Conservation (phyloP, 2,329 filamentous ascomycete genomes). For the Sclerotinia spermophila region DNA sequence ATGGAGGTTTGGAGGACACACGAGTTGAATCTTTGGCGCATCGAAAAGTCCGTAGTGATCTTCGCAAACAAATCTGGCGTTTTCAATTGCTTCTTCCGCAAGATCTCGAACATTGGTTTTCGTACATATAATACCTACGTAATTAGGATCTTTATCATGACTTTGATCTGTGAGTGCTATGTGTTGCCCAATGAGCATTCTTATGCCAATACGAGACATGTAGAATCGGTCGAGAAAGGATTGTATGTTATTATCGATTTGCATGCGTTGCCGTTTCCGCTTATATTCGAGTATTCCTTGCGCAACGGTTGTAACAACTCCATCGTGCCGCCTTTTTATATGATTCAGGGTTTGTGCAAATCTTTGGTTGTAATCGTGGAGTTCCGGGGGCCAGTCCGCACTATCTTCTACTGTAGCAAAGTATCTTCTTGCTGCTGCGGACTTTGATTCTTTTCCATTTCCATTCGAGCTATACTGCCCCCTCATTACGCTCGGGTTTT, state of each 20-base stretch:
- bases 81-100: conserved; percentile 95
- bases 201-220: conserved; percentile 98
- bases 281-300: conserved; percentile 99
- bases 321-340: conserved; percentile 94
- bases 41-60: conserved; percentile 98
- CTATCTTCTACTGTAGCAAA: conserved; percentile 89
- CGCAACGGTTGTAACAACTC: conserved; percentile 95
- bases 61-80: conserved; percentile 97
- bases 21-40: conserved; percentile 91
- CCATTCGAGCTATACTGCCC: conserved; percentile 69
- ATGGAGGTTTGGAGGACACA: conserved; percentile 89
- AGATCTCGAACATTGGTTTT: conserved; percentile 96
- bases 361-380: conserved; percentile 88
- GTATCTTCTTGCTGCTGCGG: conserved; percentile 65
- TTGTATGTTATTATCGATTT: conserved; percentile 97
- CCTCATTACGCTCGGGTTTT: conserved; percentile 83
- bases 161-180: conserved; percentile 94
- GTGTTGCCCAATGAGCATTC: conserved; percentile 98
- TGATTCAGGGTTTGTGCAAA: conserved; percentile 86
- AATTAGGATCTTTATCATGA: conserved; percentile 82
- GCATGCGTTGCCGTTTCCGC: conserved; percentile 90
- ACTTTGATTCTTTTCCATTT: conserved; percentile 48
- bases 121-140: conserved; percentile 98
- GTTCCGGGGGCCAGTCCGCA: conserved; percentile 86
- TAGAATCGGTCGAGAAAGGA: conserved; percentile 98